Evolutionary conservation across 805 yeast species (phyloP).

Genomic region (Danielia reshetovae): DNA sequence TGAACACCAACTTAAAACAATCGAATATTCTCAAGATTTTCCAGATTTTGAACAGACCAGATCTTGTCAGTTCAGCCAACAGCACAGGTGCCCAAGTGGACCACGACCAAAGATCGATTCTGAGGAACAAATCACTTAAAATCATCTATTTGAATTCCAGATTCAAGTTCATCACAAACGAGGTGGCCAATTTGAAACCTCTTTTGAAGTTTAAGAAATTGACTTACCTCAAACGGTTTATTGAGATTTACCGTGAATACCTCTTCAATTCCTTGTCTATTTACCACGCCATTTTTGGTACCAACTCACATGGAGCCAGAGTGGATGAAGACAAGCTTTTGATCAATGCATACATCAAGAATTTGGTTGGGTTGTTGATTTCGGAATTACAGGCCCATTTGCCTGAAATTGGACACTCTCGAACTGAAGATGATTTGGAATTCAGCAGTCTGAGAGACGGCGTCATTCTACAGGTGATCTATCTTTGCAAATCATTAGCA

Average conservation of each 20-base stretch:
- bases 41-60: slow-evolving; percentile 68
- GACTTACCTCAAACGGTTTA: slow-evolving; percentile 67
- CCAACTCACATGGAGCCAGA: slow-evolving; percentile 15
- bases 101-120: slow-evolving; percentile 2
- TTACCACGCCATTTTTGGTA: slow-evolving; percentile 56
- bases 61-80: slow-evolving; percentile 28
- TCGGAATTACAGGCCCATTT: slow-evolving; percentile 21
- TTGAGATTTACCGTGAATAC: slow-evolving; percentile 83
- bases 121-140: slow-evolving; percentile 29
- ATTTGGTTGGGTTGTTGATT: slow-evolving; percentile 23
- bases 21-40: slow-evolving; percentile 76
- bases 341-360: slow-evolving; percentile 27
- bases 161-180: slow-evolving; percentile 59
- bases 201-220: slow-evolving; percentile 49
- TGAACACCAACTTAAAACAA: slow-evolving; percentile 74
- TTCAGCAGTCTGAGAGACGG: slow-evolving; percentile 51
- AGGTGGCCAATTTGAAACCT: slow-evolving; percentile 55
- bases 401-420: slow-evolving; percentile 12
- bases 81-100: slow-evolving; percentile 2
- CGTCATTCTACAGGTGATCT: slow-evolving; percentile 74
- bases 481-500: slow-evolving; percentile 83
- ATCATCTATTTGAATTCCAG: slow-evolving; percentile 65
- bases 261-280: slow-evolving; percentile 70
- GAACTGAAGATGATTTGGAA: slow-evolving; percentile 27
- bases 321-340: slow-evolving; percentile 16